These are phyloP conservation scores for Neoconidiobolus thromboides DNA, from an alignment of 371 early-diverging fungal genomes.

Conservation along the genomic window DNA sequence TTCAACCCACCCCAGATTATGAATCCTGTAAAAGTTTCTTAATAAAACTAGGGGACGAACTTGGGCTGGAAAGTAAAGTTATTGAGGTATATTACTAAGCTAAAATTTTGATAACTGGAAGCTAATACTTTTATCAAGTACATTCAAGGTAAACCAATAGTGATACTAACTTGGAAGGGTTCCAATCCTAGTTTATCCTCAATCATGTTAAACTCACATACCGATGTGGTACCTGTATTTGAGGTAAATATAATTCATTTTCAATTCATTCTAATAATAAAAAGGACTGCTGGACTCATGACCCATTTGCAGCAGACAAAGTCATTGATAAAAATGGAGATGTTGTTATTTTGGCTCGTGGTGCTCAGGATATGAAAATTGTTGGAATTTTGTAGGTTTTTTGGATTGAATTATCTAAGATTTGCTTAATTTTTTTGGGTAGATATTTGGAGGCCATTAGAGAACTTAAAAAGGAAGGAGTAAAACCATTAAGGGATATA, in stretches of 20 bases:
- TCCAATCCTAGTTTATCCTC: conserved; percentile 25
- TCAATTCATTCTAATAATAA: neutral
- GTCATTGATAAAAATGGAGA: conserved; percentile 23
- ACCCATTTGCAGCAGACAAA: conserved; percentile 51
- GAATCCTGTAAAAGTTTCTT: conserved; percentile 29
- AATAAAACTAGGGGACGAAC: conserved; percentile 32
- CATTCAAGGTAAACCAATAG: conserved; percentile 42
- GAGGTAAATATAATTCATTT: conserved; percentile 10
- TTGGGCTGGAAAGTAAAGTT: conserved; percentile 28
- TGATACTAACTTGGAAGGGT: conserved; percentile 43
- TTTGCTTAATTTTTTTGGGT: neutral
- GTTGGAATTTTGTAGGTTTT: conserved; percentile 32
- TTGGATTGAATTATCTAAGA: neutral
- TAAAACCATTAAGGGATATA: conserved; percentile 33
- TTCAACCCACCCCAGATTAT: conserved; percentile 66
- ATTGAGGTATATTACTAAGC: conserved; percentile 19
- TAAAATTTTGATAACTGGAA: neutral
- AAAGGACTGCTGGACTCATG: conserved; percentile 41
- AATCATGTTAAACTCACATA: conserved; percentile 58
- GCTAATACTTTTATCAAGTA: conserved; percentile 5
- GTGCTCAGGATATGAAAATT: conserved; percentile 75
- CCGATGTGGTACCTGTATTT: conserved; percentile 71
- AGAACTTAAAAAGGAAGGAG: conserved; percentile 22
- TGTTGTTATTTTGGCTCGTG: conserved; percentile 51
- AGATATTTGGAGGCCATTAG: conserved; percentile 60